These are phyloP conservation scores for Babesia gibsoni DNA, from an alignment of 169 alveolate species.

Conservation along the genomic window DNA sequence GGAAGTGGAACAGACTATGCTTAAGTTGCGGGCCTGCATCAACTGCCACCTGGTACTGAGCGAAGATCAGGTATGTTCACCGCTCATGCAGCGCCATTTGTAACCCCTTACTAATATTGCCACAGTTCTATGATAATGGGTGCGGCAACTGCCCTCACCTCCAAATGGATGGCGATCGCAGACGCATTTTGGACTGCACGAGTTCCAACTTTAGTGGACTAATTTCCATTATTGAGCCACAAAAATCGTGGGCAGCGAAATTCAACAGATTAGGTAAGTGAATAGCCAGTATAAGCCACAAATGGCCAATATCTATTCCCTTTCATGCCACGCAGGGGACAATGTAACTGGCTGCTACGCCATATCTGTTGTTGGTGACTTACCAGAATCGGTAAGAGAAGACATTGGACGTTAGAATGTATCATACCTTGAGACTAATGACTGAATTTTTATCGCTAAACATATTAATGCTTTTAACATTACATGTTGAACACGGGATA, in stretches of 20 bases:
- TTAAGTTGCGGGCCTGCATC: constrained; percentile 81
- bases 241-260: constrained; percentile 86
- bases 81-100: neutral
- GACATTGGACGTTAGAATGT: constrained; percentile 1
- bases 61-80: constrained; percentile 75
- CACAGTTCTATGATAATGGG: constrained; percentile 84
- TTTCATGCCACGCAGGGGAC: constrained; percentile 22
- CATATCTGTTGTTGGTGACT: constrained; percentile 82
- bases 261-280: constrained; percentile 75
- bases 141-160: constrained; percentile 84
- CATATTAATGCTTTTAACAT: too few species aligned
- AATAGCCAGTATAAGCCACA: neutral
- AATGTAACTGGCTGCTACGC: constrained; percentile 87
- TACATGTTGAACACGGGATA: too few species aligned
- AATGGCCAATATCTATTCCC: neutral
- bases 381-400: constrained; percentile 74
- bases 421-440: neutral
- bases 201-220: constrained; percentile 80
- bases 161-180: constrained; percentile 85
- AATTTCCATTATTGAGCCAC: constrained; percentile 81
- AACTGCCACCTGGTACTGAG: constrained; percentile 79
- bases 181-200: constrained; percentile 81
- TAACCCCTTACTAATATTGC: neutral
- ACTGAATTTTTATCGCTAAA: neutral
- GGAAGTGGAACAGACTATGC: constrained; percentile 51